A percentile compares a stretch with the other conserved stretches of the same genome.
Conservation (phyloP, 2,329 filamentous ascomycete genomes). For the Lizonia empirigonia region DNA sequence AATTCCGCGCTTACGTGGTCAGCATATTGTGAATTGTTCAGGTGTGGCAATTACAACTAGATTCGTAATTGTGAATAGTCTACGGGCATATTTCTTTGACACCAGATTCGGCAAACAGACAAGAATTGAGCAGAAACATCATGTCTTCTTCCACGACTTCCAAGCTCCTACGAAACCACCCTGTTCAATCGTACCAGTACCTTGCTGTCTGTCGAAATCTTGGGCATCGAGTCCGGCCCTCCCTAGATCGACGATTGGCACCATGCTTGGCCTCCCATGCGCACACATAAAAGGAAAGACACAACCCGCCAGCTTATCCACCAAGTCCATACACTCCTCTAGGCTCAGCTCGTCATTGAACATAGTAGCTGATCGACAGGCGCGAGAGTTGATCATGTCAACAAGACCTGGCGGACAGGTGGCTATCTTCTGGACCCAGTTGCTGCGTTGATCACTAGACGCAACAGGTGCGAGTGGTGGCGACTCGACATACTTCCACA, state of each 20-base stretch:
- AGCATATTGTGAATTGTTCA: background rate
- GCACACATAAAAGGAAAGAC: slow-evolving; percentile 83
- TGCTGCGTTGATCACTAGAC: slow-evolving; percentile 9
- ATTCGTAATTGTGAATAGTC: too few species aligned
- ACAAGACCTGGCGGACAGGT: slow-evolving; percentile 76
- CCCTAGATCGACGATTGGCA: slow-evolving; percentile 52
- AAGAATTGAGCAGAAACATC: too few species aligned
- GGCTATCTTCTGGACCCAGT: slow-evolving; percentile 68
- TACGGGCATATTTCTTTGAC: too few species aligned
- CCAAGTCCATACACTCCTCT: slow-evolving; percentile 63
- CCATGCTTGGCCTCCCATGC: slow-evolving; percentile 67
- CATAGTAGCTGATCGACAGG: slow-evolving; percentile 82
- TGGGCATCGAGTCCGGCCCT: too few species aligned
- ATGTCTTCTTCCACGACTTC: slow-evolving; percentile 16
- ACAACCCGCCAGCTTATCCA: slow-evolving; percentile 64
- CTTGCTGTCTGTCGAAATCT: background rate
- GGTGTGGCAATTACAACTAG: too few species aligned
- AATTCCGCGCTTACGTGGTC: slow-evolving; percentile 3
- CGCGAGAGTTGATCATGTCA: slow-evolving; percentile 75
- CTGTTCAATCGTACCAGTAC: background rate
- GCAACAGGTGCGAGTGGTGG: slow-evolving; percentile 2
- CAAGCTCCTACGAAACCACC: slow-evolving; percentile 10
- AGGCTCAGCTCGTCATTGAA: slow-evolving; percentile 73
- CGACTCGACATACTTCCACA: slow-evolving; percentile 63
- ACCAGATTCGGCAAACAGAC: too few species aligned